Percentiles rank a stretch among this genome's conserved stretches.
These are phyloP conservation scores for Psilocybe subaeruginosa DNA, from an alignment of 768 basidiomycete species.

Conservation along the genomic window DNA sequence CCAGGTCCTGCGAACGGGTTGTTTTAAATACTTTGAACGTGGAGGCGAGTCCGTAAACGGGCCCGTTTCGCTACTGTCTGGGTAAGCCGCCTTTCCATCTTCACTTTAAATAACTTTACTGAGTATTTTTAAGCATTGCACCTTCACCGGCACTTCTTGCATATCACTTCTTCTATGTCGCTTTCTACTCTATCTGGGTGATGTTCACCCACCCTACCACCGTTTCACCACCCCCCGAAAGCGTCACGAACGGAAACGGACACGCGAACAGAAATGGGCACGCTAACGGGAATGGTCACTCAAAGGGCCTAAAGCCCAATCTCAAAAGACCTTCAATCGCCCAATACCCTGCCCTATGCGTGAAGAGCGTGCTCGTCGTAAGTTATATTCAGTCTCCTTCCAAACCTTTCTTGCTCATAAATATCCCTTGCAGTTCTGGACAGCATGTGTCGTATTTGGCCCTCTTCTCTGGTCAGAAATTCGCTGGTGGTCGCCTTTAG, in stretches of 20 bases:
- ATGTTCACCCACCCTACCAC: constrained; percentile 66
- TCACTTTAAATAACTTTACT: constrained; percentile 2
- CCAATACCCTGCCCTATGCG: constrained; percentile 69
- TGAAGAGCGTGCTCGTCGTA: constrained; percentile 73
- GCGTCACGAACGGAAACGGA: constrained; percentile 1
- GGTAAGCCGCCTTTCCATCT: constrained; percentile 47
- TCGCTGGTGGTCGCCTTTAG: constrained; percentile 62
- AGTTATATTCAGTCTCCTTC: constrained; percentile 31
- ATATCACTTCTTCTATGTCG: constrained; percentile 94
- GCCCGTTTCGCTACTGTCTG: constrained; percentile 89
- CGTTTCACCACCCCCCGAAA: constrained; percentile 10
- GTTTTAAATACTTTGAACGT: constrained; percentile 96
- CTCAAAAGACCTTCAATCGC: constrained; percentile 46
- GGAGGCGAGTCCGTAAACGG: constrained; percentile 89
- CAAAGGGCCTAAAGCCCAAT: constrained; percentile 32
- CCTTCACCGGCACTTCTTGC: constrained; percentile 82
- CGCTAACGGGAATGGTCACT: constrained; percentile 18
- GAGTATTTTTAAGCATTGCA: constrained; percentile 54
- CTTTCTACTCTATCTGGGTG: constrained; percentile 91
- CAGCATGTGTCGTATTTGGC: constrained; percentile 86
- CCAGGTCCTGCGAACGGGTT: constrained; percentile 73
- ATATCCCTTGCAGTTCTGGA: constrained; percentile 71
- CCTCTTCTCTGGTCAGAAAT: constrained; percentile 91
- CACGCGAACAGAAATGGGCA: constrained; percentile 21
- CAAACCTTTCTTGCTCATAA: not conserved